phyloP scores from a whole-genome alignment of 2,329 filamentous ascomycete genomes.

The Clonostachys chloroleuca region DNA sequence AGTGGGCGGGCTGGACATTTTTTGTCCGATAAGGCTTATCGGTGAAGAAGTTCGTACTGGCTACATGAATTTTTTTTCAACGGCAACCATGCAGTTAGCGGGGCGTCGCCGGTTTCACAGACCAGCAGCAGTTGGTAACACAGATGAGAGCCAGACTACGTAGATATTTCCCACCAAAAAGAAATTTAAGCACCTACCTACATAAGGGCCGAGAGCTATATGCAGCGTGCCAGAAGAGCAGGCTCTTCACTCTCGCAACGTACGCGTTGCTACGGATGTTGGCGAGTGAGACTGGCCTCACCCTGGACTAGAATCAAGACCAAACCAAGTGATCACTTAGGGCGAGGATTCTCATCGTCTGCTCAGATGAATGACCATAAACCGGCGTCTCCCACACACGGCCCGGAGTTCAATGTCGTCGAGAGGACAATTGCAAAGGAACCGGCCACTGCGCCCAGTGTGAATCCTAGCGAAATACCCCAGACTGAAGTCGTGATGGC shows the following conservation, averaged over 20 bases:
- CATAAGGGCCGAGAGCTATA: background rate
- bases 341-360: no score
- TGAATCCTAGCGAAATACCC: background rate
- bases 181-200: background rate
- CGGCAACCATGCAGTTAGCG: background rate
- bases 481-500: no score
- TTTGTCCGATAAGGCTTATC: background rate
- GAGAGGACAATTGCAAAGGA: background rate
- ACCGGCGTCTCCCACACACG: background rate
- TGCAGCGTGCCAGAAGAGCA: background rate
- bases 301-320: background rate
- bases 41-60: background rate
- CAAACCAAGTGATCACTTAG: no score
- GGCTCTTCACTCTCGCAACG: background rate
- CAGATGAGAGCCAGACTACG: background rate
- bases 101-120: background rate
- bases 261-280: background rate
- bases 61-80: background rate
- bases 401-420: background rate
- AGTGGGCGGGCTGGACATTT: background rate
- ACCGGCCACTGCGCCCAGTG: background rate
- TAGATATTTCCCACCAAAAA: background rate
- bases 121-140: background rate
- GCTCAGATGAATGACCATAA: background rate
- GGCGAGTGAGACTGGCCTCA: background rate